phyloP scores from a whole-genome alignment of 352 stramenopile species.

The Globisporangium mamillatum region DNA sequence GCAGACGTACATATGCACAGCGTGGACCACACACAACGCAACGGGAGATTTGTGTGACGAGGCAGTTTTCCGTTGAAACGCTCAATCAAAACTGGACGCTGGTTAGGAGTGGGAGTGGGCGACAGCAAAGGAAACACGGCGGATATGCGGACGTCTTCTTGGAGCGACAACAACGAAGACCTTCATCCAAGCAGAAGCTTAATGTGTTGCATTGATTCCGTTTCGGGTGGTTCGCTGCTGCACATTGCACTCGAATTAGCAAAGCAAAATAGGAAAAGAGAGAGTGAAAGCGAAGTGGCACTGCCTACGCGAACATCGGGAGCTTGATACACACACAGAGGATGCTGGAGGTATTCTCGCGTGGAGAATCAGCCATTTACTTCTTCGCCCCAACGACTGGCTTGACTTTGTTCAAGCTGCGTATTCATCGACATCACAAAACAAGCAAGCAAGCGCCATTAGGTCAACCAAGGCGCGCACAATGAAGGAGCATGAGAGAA shows the following conservation, averaged over 20 bases:
- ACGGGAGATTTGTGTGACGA: background rate
- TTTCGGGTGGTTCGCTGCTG: slow-evolving; percentile 3
- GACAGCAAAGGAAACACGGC: background rate
- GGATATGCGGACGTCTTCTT: background rate
- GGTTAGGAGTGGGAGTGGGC: background rate
- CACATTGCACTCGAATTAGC: slow-evolving; percentile 8
- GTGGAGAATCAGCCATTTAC: slow-evolving; percentile 21
- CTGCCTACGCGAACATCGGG: slow-evolving; percentile 4
- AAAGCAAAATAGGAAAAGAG: background rate
- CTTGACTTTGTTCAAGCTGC: slow-evolving; percentile 68
- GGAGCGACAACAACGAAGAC: background rate
- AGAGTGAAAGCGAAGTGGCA: background rate
- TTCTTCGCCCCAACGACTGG: slow-evolving; percentile 66
- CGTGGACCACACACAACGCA: background rate
- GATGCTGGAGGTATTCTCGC: background rate
- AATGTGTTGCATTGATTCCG: slow-evolving; percentile 4
- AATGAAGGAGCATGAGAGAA: background rate
- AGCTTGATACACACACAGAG: background rate
- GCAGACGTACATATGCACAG: background rate
- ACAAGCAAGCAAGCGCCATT: background rate
- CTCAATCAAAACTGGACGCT: background rate
- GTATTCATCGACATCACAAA: slow-evolving; percentile 11
- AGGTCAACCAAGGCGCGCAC: background rate
- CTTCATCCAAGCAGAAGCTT: background rate
- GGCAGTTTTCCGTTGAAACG: background rate